Evolutionary conservation across 768 basidiomycete species (phyloP).

Genomic region (Pholiota microspora): DNA sequence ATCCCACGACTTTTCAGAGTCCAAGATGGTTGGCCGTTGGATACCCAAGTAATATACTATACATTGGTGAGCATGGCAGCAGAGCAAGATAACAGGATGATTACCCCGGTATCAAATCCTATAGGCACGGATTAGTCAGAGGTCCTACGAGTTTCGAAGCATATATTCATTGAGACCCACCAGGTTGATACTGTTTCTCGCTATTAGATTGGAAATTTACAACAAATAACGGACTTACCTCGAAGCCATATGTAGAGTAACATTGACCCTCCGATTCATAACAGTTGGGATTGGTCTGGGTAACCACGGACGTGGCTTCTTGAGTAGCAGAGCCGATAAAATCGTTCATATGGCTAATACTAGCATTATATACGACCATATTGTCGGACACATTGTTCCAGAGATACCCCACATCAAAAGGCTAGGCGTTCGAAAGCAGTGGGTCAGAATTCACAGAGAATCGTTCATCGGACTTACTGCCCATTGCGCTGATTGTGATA

Average conservation of each 20-base stretch:
- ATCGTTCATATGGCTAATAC: slow-evolving; percentile 55
- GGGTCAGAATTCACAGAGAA: background rate
- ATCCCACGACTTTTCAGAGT: slow-evolving; percentile 69
- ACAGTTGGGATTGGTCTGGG: slow-evolving; percentile 62
- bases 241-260: slow-evolving; percentile 79
- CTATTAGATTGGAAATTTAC: background rate
- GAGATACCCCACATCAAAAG: slow-evolving; percentile 71
- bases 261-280: slow-evolving; percentile 62
- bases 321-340: slow-evolving; percentile 72
- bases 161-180: slow-evolving; percentile 17
- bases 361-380: slow-evolving; percentile 52
- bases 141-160: background rate
- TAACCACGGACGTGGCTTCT: slow-evolving; percentile 76
- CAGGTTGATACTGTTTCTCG: slow-evolving; percentile 37
- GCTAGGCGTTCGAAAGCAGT: slow-evolving; percentile 34
- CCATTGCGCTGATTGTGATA: slow-evolving; percentile 87
- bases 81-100: slow-evolving; percentile 21
- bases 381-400: slow-evolving; percentile 66
- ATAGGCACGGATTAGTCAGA: background rate
- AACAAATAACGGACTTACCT: slow-evolving; percentile 34
- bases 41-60: slow-evolving; percentile 86
- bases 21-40: slow-evolving; percentile 68
- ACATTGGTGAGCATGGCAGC: background rate
- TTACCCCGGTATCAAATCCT: slow-evolving; percentile 67
- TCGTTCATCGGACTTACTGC: slow-evolving; percentile 54